These are phyloP conservation scores for Steccherinum ochraceum DNA, from an alignment of 768 basidiomycete species.

Conservation along the genomic window DNA sequence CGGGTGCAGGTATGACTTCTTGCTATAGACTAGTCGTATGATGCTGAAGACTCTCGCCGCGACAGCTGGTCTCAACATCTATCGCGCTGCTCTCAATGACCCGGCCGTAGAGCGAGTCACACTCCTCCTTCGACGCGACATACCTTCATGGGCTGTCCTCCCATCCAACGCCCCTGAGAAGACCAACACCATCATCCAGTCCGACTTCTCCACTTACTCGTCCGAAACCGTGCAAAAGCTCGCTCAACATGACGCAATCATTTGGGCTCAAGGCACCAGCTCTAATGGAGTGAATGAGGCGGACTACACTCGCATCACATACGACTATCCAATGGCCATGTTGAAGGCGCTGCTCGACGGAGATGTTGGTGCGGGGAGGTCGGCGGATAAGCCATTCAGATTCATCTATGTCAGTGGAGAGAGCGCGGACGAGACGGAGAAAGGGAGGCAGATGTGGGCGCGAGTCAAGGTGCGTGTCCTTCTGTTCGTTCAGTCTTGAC, in stretches of 20 bases:
- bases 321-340: slow-evolving; percentile 28
- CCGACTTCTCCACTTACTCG: slow-evolving; percentile 28
- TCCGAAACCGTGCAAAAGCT: slow-evolving; percentile 21
- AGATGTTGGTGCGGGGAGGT: slow-evolving; percentile 17
- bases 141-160: slow-evolving; percentile 26
- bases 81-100: slow-evolving; percentile 27
- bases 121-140: slow-evolving; percentile 26
- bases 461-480: slow-evolving; percentile 26
- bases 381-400: slow-evolving; percentile 23
- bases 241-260: slow-evolving; percentile 28
- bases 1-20: slow-evolving; percentile 23
- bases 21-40: not conserved
- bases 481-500: not conserved
- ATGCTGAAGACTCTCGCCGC: not conserved
- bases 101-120: slow-evolving; percentile 24
- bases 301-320: slow-evolving; percentile 28
- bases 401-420: slow-evolving; percentile 35
- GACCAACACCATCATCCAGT: slow-evolving; percentile 25
- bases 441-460: slow-evolving; percentile 25
- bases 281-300: slow-evolving; percentile 23
- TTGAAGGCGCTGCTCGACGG: slow-evolving; percentile 24
- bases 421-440: slow-evolving; percentile 28
- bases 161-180: slow-evolving; percentile 22
- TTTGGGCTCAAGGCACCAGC: slow-evolving; percentile 31
- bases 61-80: slow-evolving; percentile 28